Evolutionary conservation across 257 asterid genomes (phyloP).

Genomic region (Ajuga chamaepitys): DNA sequence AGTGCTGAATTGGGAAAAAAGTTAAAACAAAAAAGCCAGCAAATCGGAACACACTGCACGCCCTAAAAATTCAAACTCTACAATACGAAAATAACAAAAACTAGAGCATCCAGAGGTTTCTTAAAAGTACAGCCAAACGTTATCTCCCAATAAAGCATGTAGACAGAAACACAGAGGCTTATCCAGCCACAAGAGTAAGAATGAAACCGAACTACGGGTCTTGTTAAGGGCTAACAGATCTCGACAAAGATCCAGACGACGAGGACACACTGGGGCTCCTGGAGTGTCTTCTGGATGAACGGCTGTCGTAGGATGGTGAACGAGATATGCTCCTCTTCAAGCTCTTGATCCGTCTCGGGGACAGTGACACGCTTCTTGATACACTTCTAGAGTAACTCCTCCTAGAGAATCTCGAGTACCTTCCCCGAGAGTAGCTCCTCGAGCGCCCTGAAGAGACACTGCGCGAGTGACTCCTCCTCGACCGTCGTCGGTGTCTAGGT

Average conservation of each 20-base stretch:
- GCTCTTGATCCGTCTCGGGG: slow-evolving; percentile 22
- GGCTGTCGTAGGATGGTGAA: slow-evolving; percentile 23
- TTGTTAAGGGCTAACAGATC: slow-evolving; percentile 30
- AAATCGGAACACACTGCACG: no score
- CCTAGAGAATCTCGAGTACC: slow-evolving; percentile 18
- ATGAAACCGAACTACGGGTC: not conserved
- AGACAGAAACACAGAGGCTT: no score
- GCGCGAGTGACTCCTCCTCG: slow-evolving; percentile 36
- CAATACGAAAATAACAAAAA: no score
- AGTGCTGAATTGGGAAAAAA: no score
- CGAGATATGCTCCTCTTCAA: slow-evolving; percentile 20
- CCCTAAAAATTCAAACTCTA: no score
- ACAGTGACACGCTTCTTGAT: slow-evolving; percentile 21
- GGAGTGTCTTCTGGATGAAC: slow-evolving; percentile 40
- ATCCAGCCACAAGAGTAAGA: not conserved
- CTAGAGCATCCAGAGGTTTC: no score
- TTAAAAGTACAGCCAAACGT: no score
- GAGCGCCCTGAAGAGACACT: slow-evolving; percentile 29
- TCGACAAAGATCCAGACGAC: slow-evolving; percentile 36
- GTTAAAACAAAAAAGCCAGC: no score
- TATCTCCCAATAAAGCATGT: no score
- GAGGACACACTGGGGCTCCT: slow-evolving; percentile 43
- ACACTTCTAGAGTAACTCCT: slow-evolving; percentile 42
- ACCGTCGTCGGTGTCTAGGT: slow-evolving; percentile 20
- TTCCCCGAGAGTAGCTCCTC: slow-evolving; percentile 32